A percentile compares a stretch with the other conserved stretches of the same genome.
Evolutionary conservation across 1,139 yeast species (phyloP).

Genomic region (Lodderomyces margitis): DNA sequence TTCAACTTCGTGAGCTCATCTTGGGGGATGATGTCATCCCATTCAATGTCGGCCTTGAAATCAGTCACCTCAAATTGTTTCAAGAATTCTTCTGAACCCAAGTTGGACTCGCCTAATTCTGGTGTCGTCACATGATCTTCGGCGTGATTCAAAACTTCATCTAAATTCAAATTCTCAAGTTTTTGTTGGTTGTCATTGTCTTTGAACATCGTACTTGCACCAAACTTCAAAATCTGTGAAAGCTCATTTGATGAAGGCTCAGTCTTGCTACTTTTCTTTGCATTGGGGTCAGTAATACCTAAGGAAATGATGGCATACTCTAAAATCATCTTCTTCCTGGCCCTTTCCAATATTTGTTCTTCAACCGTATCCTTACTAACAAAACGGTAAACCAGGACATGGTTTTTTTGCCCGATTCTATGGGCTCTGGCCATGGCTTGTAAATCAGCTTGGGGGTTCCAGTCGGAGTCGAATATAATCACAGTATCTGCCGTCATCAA

Average conservation of each 20-base stretch:
- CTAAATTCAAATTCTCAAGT: slow-evolving; percentile 90
- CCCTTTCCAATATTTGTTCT: slow-evolving; percentile 94
- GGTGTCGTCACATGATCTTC: slow-evolving; percentile 97
- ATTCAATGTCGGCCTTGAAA: slow-evolving; percentile 95
- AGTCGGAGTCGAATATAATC: slow-evolving; percentile 93
- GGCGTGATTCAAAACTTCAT: slow-evolving; percentile 94
- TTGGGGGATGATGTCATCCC: slow-evolving; percentile 99
- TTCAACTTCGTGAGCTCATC: slow-evolving; percentile 86
- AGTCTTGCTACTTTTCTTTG: slow-evolving; percentile 35
- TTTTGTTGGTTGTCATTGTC: slow-evolving; percentile 90
- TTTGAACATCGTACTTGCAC: slow-evolving; percentile 98
- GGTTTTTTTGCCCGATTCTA: slow-evolving; percentile 97
- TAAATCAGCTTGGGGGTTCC: slow-evolving; percentile 98
- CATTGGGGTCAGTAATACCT: slow-evolving; percentile 80
- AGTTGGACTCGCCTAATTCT: slow-evolving; percentile 90
- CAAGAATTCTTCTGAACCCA: slow-evolving; percentile 97
- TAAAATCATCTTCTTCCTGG: slow-evolving; percentile 94
- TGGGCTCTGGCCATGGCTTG: slow-evolving; percentile 99
- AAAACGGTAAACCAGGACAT: slow-evolving; percentile 94
- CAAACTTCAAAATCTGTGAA: slow-evolving; percentile 91
- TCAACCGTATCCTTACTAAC: slow-evolving; percentile 97
- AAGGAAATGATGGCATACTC: slow-evolving; percentile 96
- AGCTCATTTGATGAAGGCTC: slow-evolving; percentile 87
- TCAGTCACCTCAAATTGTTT: slow-evolving; percentile 98
- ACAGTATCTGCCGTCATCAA: slow-evolving; percentile 99